Base-by-base conservation (phyloP, 805 yeast genomes). In the Yarrowia sp. region DNA sequence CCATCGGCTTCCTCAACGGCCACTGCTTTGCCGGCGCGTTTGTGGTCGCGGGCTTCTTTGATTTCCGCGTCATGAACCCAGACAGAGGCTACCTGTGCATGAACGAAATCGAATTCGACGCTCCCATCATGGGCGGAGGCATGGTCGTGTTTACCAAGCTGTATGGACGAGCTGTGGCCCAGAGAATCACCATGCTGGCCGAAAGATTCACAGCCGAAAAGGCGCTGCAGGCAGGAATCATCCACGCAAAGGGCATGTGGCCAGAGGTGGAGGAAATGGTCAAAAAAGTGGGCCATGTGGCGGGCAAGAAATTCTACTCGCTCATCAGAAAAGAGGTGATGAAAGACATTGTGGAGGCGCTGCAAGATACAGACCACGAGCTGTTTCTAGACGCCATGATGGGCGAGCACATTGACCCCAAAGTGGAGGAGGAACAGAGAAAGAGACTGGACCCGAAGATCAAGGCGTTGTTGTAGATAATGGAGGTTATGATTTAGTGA, bases 21-120 rank as follows among this genome's bases (percentile, higher is more conserved):
- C 81, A 79, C 69, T 78, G 78, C 9, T 79, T 79, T 71, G 81
- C 81, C 1, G 81, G 80, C 1, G 81, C 80, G 3, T 78, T 79
- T 69, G 74, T 78, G 74, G 66, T 77, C 42, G 78, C 80, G 2
- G 73, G 74, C 56, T 74, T 77, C 71, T 79, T 76, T 67, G 81
- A 79, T 70, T 79, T 75, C 72, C 56, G 78, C 13, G 75, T 79
- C 49, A 79, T 79, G 81, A 79, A 79, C 69, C 79, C 80, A 5
- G 68, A 70, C 3, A 72, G 70, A 68, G 81, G 81, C 38, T 79
- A 68, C 68, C 68, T 78, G 63, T 79, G 81, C 72, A 74, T 78
- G 76, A 79, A 79, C 70, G 81, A 79, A 71, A 63, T 79, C 17
- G 74, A 73, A 68, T 79, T 79, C 68, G 80, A 80, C 20, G 78